Conservation (phyloP, 352 stramenopile species). For the Globisporangium rhizosaccharum region DNA sequence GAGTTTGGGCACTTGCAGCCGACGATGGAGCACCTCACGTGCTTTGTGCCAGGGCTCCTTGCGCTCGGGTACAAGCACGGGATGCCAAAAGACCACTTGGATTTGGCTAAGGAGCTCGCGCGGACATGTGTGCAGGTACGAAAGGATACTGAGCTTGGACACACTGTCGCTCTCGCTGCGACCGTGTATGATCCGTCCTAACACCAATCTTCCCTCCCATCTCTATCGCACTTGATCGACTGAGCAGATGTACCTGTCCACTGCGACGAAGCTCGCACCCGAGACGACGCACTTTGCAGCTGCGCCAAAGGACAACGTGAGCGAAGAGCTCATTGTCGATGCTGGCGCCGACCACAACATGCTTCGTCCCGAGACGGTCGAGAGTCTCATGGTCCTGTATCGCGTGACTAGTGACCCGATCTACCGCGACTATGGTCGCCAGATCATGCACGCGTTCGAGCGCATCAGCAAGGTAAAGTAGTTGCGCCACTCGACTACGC, state of each 20-base stretch:
- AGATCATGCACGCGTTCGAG: conserved; percentile 77
- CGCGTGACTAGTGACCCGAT: conserved; percentile 70
- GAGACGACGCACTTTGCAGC: conserved; percentile 59
- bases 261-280: conserved; percentile 50
- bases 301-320: not conserved
- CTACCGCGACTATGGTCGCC: conserved; percentile 73
- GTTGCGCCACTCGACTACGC: too few relatives aligned
- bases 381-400: conserved; percentile 87
- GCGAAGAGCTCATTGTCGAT: not conserved
- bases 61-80: conserved; percentile 60
- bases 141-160: too few relatives aligned
- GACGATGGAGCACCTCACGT: conserved; percentile 85
- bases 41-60: conserved; percentile 83
- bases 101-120: conserved; percentile 66
- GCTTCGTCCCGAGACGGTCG: conserved; percentile 82
- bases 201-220: too few relatives aligned
- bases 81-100: conserved; percentile 44
- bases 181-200: too few relatives aligned
- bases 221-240: too few relatives aligned
- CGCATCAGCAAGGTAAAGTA: conserved; percentile 34
- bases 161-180: too few relatives aligned
- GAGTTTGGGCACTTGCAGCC: conserved; percentile 18
- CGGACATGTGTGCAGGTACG: conserved; percentile 62
- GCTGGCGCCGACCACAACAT: conserved; percentile 45
- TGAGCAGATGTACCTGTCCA: conserved; percentile 61